Percentiles rank a stretch among this genome's conserved stretches.
phyloP scores from a whole-genome alignment of 2,329 filamentous ascomycete genomes.

The Aplosporella prunicola region DNA sequence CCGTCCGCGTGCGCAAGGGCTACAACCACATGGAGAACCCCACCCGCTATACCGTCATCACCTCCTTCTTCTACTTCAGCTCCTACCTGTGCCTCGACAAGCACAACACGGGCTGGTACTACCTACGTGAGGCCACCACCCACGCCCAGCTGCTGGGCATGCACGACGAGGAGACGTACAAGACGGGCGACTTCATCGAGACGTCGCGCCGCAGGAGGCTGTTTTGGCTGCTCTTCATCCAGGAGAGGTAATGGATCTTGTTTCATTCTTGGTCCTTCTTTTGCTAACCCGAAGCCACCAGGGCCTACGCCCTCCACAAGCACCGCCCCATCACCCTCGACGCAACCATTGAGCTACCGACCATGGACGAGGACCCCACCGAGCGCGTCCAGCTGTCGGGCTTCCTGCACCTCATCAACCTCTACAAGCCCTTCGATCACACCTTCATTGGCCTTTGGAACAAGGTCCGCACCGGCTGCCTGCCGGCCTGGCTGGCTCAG shows the following conservation, averaged over 20 bases:
- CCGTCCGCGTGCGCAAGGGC: constrained; percentile 45
- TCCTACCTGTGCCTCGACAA: constrained; percentile 54
- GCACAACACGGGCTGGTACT: constrained; percentile 53
- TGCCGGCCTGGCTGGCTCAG: constrained; percentile 37
- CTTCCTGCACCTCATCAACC: constrained; percentile 51
- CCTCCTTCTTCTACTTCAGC: constrained; percentile 53
- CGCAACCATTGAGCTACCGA: constrained; percentile 48
- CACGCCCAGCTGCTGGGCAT: constrained; percentile 50
- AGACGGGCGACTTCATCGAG: constrained; percentile 40
- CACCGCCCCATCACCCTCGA: constrained; percentile 55
- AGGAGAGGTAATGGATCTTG: no score
- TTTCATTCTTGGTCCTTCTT: no score
- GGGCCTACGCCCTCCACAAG: constrained; percentile 54
- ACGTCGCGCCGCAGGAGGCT: constrained; percentile 45
- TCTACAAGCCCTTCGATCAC: constrained; percentile 55
- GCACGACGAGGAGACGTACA: constrained; percentile 50
- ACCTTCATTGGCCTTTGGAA: constrained; percentile 57
- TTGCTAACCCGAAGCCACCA: constrained; percentile 26
- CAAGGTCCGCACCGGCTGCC: constrained; percentile 40
- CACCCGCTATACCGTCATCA: constrained; percentile 48
- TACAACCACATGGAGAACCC: constrained; percentile 50
- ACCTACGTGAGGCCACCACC: constrained; percentile 52
- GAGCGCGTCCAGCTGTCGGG: constrained; percentile 48
- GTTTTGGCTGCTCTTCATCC: constrained; percentile 55
- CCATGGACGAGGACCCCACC: constrained; percentile 40